Evolutionary conservation across 2,329 filamentous ascomycete species (phyloP).

Genomic region (Pseudogymnoascus sp.): DNA sequence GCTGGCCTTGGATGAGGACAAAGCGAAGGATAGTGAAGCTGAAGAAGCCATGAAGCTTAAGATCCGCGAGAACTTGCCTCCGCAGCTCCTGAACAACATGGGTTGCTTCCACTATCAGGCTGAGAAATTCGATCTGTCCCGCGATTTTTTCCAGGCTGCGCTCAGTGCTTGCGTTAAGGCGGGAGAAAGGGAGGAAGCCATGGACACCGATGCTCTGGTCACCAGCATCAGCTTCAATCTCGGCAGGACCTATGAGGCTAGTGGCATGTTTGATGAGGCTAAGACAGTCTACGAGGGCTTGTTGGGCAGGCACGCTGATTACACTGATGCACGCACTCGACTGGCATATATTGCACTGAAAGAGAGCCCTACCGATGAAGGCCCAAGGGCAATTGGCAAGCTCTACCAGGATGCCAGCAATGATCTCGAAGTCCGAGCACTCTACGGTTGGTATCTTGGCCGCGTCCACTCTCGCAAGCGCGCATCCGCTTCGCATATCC

Average conservation of each 20-base stretch:
- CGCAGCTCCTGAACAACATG: constrained; percentile 93
- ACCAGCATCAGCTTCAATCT: constrained; percentile 97
- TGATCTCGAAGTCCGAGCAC: constrained; percentile 83
- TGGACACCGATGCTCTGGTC: constrained; percentile 84
- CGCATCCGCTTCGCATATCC: constrained; percentile 57
- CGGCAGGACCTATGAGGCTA: constrained; percentile 84
- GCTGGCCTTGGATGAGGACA: constrained; percentile 58
- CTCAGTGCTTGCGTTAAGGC: constrained; percentile 80
- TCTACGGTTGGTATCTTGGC: constrained; percentile 94
- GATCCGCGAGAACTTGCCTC: constrained; percentile 72
- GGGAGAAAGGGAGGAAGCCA: constrained; percentile 63
- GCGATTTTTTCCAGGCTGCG: constrained; percentile 86
- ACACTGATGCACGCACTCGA: constrained; percentile 83
- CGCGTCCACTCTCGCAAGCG: constrained; percentile 74
- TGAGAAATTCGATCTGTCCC: constrained; percentile 72
- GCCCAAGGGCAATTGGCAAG: constrained; percentile 76
- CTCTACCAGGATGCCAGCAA: constrained; percentile 76
- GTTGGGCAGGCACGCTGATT: constrained; percentile 77
- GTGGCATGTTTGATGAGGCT: constrained; percentile 73
- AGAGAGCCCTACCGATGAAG: constrained; percentile 74
- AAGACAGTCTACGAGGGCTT: constrained; percentile 83
- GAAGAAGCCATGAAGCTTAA: constrained; percentile 51
- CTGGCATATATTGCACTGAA: constrained; percentile 85
- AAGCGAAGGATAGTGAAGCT: constrained; percentile 52
- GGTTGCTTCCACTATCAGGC: constrained; percentile 90